Conservation (phyloP, 164 flowering plant species). For the Vitis riparia region DNA sequence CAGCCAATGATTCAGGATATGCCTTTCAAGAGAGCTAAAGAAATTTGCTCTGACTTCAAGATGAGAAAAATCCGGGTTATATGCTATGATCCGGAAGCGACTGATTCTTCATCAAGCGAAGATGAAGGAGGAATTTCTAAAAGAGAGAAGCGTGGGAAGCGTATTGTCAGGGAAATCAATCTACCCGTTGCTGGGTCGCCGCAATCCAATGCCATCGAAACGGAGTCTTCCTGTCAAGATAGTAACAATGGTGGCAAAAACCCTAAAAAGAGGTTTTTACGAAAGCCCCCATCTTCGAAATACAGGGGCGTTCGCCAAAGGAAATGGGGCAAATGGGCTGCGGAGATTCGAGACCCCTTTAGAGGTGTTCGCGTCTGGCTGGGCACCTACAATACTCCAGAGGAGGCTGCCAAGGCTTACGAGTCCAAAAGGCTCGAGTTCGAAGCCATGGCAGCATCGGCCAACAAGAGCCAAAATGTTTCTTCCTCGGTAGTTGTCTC, state of each 20-base stretch:
- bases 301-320: conserved; percentile 77
- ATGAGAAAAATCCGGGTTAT: conserved; percentile 61
- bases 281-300: conserved; percentile 20
- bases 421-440: conserved; percentile 39
- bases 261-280: too few relatives aligned
- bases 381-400: conserved; percentile 79
- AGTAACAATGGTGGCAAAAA: conserved; percentile 32
- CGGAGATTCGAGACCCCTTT: conserved; percentile 88
- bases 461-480: background rate
- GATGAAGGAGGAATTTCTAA: conserved; percentile 34
- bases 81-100: conserved; percentile 72
- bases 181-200: conserved; percentile 21
- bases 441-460: conserved; percentile 27
- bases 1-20: conserved; percentile 23
- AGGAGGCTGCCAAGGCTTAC: conserved; percentile 76
- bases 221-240: conserved; percentile 53
- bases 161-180: conserved; percentile 47
- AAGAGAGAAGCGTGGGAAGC: conserved; percentile 20
- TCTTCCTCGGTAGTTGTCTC: background rate
- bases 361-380: conserved; percentile 68
- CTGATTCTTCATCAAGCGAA: conserved; percentile 71
- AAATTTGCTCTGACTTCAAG: conserved; percentile 3
- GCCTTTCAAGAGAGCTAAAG: conserved; percentile 17
- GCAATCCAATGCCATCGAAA: conserved; percentile 10
- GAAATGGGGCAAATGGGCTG: conserved; percentile 97